A percentile compares a stretch with the other conserved stretches of the same genome.
phyloP scores from a whole-genome alignment of 768 basidiomycete species.

The Hypholoma sublateritium region DNA sequence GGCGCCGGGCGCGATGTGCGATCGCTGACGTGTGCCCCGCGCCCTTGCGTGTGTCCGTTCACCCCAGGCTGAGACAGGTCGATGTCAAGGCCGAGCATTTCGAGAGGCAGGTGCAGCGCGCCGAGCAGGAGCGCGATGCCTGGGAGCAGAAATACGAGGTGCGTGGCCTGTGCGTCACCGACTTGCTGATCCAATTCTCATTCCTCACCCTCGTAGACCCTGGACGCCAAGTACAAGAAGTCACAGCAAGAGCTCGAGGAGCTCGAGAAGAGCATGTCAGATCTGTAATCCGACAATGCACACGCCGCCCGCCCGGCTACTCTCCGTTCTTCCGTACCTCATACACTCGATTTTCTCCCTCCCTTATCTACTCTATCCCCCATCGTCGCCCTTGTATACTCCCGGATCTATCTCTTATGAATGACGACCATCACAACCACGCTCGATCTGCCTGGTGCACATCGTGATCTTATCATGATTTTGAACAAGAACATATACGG shows the following conservation, averaged over 20 bases:
- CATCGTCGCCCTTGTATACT: conserved; percentile 17
- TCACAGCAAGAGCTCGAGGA: conserved; percentile 85
- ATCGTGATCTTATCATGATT: neutral
- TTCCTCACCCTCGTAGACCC: conserved; percentile 52
- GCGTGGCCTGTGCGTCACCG: conserved; percentile 22
- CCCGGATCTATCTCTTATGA: conserved; percentile 15
- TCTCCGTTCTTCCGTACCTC: neutral
- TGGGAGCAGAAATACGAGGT: conserved; percentile 98
- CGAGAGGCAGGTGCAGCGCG: conserved; percentile 84
- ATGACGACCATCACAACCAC: conserved; percentile 3
- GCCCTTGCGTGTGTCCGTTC: conserved; percentile 7
- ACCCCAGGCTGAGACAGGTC: conserved; percentile 81
- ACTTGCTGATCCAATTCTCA: neutral
- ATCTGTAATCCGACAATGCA: conserved; percentile 41
- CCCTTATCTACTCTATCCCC: conserved; percentile 11
- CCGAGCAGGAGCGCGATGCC: conserved; percentile 87
- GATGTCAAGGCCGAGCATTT: conserved; percentile 99
- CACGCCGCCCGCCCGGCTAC: neutral
- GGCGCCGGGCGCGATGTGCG: conserved; percentile 5
- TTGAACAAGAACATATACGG: too few species aligned
- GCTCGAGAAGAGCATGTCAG: conserved; percentile 74
- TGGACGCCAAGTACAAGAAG: conserved; percentile 62
- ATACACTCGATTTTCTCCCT: neutral
- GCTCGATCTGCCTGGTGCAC: neutral
- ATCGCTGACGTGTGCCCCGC: conserved; percentile 5